These are phyloP conservation scores for Suhomyces panamericanus DNA, from an alignment of 1,139 yeast genomes.

Conservation along the genomic window DNA sequence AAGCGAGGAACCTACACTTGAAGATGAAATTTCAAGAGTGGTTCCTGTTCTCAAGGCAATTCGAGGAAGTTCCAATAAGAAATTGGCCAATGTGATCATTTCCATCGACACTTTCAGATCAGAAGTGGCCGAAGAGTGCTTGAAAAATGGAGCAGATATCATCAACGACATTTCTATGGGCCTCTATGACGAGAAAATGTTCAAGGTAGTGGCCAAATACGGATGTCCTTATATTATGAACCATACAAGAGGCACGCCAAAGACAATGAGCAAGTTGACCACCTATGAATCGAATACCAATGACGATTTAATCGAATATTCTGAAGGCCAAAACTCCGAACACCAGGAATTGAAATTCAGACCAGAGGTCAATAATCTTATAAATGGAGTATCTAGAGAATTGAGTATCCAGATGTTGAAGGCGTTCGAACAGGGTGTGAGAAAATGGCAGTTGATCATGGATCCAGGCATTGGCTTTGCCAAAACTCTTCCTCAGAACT, in stretches of 20 bases:
- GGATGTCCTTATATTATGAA: constrained; percentile 80
- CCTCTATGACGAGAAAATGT: constrained; percentile 60
- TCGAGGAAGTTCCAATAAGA: constrained; percentile 36
- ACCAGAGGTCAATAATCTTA: constrained; percentile 35
- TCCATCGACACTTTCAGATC: constrained; percentile 87
- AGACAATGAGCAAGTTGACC: constrained; percentile 66
- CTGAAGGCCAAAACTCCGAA: constrained; percentile 30
- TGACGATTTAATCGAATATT: constrained; percentile 41
- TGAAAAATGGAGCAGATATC: constrained; percentile 82
- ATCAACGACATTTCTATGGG: constrained; percentile 94
- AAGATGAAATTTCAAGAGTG: constrained; percentile 65
- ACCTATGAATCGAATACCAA: constrained; percentile 50
- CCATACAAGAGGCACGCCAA: constrained; percentile 83
- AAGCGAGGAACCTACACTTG: constrained; percentile 55
- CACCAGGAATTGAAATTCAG: constrained; percentile 23
- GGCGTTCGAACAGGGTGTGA: constrained; percentile 66
- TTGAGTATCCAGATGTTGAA: constrained; percentile 53
- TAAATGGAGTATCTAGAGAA: constrained; percentile 62
- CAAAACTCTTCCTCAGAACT: constrained; percentile 66
- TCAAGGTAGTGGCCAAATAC: constrained; percentile 62
- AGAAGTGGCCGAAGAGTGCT: constrained; percentile 66
- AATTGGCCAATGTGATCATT: constrained; percentile 49
- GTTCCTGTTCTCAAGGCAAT: constrained; percentile 68
- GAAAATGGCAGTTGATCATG: constrained; percentile 84
- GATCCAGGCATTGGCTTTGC: constrained; percentile 99